These are phyloP conservation scores for Pyrus betulifolia DNA, from an alignment of 306 rosid species.

Conservation along the genomic window DNA sequence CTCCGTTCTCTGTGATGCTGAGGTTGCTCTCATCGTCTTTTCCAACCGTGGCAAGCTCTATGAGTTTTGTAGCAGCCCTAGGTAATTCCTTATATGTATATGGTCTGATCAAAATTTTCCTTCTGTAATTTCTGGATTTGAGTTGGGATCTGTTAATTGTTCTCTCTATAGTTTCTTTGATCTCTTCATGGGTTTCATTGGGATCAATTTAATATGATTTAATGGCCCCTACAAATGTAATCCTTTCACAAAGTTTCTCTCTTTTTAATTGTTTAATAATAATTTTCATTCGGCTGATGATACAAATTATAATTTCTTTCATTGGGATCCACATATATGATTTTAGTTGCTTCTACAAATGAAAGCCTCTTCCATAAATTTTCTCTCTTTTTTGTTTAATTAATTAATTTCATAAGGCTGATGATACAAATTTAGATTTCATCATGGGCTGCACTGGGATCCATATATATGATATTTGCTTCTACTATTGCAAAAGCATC, in stretches of 20 bases:
- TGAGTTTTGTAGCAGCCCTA: conserved; percentile 77
- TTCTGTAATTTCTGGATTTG: neutral
- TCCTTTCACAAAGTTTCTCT: neutral
- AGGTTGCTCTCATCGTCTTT: conserved; percentile 89
- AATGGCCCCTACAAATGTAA: neutral
- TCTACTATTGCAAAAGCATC: neutral
- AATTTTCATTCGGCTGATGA: neutral
- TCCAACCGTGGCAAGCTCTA: conserved; percentile 89
- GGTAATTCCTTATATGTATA: conserved; percentile 24
- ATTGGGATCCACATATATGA: neutral
- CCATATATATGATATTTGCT: neutral
- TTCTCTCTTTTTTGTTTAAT: neutral
- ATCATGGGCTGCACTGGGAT: neutral
- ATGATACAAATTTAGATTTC: neutral
- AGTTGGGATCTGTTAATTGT: neutral
- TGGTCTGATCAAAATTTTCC: neutral
- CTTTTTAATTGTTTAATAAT: neutral
- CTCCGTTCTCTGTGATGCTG: conserved; percentile 86
- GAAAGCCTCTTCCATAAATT: neutral
- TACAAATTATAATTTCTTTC: neutral
- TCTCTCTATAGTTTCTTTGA: neutral
- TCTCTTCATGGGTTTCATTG: neutral
- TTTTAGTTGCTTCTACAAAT: neutral
- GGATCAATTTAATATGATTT: neutral
- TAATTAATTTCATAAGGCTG: neutral